These are phyloP conservation scores for Hypomontagnella monticulosa DNA, from an alignment of 495 filamentous ascomycete genomes.

Conservation along the genomic window DNA sequence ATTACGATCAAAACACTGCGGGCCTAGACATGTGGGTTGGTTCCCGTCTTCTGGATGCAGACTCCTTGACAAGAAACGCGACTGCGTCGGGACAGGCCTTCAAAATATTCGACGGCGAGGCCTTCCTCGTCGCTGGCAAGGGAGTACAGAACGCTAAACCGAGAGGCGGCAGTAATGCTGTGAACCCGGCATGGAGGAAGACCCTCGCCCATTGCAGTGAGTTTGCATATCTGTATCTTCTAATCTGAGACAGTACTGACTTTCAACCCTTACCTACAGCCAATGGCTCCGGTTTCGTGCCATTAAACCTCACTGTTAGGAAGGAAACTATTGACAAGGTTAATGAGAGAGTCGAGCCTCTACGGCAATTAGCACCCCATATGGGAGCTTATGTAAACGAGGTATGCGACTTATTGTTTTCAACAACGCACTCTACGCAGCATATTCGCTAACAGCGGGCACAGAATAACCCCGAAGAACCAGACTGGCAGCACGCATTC, in stretches of 20 bases:
- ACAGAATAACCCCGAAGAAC: conserved; percentile 59
- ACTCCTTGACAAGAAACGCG: conserved; percentile 39
- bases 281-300: conserved; percentile 52
- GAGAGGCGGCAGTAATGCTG: conserved; percentile 52
- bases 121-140: conserved; percentile 48
- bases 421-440: not conserved
- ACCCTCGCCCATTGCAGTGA: conserved; percentile 54
- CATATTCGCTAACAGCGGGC: conserved; percentile 19
- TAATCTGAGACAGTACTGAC: not conserved
- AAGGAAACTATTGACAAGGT: conserved; percentile 52
- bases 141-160: conserved; percentile 53
- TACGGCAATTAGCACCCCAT: conserved; percentile 50
- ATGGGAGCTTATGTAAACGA: conserved; percentile 56
- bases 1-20: conserved; percentile 45
- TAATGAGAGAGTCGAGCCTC: conserved; percentile 52
- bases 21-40: conserved; percentile 55
- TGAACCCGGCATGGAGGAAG: conserved; percentile 67
- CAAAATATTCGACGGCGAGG: conserved; percentile 16
- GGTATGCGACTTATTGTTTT: conserved; percentile 29
- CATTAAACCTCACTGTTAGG: conserved; percentile 50
- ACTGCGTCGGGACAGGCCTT: conserved; percentile 41
- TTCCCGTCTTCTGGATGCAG: conserved; percentile 51
- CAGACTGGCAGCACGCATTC: conserved; percentile 59
- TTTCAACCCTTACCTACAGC: conserved; percentile 11
- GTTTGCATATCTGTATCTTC: conserved; percentile 1